Evolutionary conservation across 768 basidiomycete genomes (phyloP).

Genomic region (Psilocybe azurescens): DNA sequence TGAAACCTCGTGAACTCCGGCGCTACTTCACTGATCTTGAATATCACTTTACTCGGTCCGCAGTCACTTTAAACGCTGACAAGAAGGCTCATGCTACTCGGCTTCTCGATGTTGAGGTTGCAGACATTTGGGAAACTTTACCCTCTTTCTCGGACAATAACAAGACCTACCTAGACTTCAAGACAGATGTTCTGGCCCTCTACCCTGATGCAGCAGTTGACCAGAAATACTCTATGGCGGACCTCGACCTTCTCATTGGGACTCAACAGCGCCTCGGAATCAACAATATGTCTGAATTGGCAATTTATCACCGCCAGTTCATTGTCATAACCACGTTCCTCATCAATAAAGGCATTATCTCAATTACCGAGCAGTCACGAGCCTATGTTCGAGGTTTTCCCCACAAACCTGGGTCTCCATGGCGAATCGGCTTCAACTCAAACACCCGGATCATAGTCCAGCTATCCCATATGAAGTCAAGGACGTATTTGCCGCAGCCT

Average conservation of each 20-base stretch:
- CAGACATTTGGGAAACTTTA: slow-evolving; percentile 3
- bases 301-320: slow-evolving; percentile 27
- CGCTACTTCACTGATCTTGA: slow-evolving; percentile 3
- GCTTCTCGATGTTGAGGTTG: neutral
- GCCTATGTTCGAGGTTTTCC: slow-evolving; percentile 1
- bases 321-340: slow-evolving; percentile 22
- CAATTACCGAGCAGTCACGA: slow-evolving; percentile 23
- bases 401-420: slow-evolving; percentile 5
- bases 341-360: slow-evolving; percentile 17
- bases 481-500: slow-evolving; percentile 23
- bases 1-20: slow-evolving; percentile 1
- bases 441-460: slow-evolving; percentile 26
- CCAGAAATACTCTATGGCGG: slow-evolving; percentile 4
- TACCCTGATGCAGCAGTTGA: slow-evolving; percentile 15
- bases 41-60: neutral
- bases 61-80: neutral
- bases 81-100: slow-evolving; percentile 3
- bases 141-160: neutral
- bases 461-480: slow-evolving; percentile 26
- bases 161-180: slow-evolving; percentile 10
- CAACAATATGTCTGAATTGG: slow-evolving; percentile 16
- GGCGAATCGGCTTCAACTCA: slow-evolving; percentile 22
- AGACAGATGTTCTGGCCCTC: slow-evolving; percentile 9
- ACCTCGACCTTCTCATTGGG: slow-evolving; percentile 14
- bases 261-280: slow-evolving; percentile 14